Conservation (phyloP, 2,329 filamentous ascomycete genomes). For the Aureobasidium lini region DNA sequence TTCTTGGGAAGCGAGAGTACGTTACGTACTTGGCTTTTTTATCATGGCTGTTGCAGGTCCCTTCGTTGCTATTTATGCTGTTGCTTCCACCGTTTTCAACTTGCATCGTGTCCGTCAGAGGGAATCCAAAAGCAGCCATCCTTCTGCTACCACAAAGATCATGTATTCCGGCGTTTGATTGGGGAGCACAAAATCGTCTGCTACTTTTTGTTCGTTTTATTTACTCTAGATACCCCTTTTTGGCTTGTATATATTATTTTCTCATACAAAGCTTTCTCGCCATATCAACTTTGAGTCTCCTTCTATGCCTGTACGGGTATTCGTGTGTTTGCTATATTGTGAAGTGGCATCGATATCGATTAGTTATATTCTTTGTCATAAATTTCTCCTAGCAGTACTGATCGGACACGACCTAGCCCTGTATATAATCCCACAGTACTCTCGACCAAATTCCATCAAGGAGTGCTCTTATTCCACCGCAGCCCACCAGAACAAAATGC, state of each 20-base stretch:
- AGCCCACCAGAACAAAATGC: no score
- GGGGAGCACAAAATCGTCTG: background rate
- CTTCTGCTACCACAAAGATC: background rate
- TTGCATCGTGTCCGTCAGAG: conserved; percentile 25
- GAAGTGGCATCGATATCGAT: no score
- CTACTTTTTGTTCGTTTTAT: background rate
- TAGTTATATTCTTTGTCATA: no score
- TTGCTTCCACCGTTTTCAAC: conserved; percentile 36
- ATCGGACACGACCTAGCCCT: no score
- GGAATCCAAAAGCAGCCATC: background rate
- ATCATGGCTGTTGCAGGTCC: conserved; percentile 27
- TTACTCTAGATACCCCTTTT: background rate
- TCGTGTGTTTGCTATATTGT: no score
- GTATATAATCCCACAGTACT: no score
- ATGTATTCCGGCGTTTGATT: background rate
- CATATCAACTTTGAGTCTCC: no score
- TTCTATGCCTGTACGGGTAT: no score
- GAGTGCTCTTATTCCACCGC: no score
- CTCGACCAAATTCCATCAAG: no score
- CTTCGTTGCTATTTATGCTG: conserved; percentile 38
- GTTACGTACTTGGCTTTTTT: conserved; percentile 25
- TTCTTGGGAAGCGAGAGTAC: conserved; percentile 20
- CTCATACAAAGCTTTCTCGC: no score
- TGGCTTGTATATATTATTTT: background rate
- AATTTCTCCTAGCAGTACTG: no score